Conservation (phyloP, 805 yeast genomes). For the Suhomyces sp. region DNA sequence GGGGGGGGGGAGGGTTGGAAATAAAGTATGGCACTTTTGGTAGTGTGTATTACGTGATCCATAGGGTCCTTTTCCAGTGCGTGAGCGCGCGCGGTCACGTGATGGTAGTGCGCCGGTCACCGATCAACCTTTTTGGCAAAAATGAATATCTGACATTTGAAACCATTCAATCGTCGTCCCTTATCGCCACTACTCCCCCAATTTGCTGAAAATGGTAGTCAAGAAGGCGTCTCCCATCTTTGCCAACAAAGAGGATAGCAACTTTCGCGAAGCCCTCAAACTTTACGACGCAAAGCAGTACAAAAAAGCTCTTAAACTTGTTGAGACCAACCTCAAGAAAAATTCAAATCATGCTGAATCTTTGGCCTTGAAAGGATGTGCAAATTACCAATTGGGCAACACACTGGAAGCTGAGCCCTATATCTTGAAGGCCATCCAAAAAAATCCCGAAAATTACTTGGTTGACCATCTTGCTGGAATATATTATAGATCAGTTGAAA, state of each 20-base stretch:
- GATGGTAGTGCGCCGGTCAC: not conserved
- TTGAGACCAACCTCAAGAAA: constrained; percentile 76
- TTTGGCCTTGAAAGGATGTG: constrained; percentile 79
- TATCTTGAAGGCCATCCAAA: constrained; percentile 59
- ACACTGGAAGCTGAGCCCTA: constrained; percentile 61
- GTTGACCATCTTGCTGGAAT: constrained; percentile 86
- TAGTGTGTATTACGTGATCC: too few relatives aligned
- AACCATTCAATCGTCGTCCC: not conserved
- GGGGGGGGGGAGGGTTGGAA: too few relatives aligned
- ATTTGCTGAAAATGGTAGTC: constrained; percentile 16
- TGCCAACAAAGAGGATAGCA: constrained; percentile 63
- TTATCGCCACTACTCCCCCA: not conserved
- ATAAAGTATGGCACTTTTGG: too few relatives aligned
- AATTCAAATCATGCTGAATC: constrained; percentile 76
- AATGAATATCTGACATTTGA: too few relatives aligned
- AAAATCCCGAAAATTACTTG: constrained; percentile 62
- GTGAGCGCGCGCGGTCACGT: too few relatives aligned
- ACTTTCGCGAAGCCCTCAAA: constrained; percentile 77
- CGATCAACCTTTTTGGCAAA: not conserved
- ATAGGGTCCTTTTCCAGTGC: too few relatives aligned
- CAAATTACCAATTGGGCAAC: constrained; percentile 56
- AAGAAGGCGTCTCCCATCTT: constrained; percentile 32
- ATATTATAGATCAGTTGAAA: constrained; percentile 66
- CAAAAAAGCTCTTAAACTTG: constrained; percentile 75
- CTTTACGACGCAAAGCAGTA: constrained; percentile 84